Base-by-base conservation (phyloP, 1,284 basidiomycete genomes). In the Wolfiporia cocos region DNA sequence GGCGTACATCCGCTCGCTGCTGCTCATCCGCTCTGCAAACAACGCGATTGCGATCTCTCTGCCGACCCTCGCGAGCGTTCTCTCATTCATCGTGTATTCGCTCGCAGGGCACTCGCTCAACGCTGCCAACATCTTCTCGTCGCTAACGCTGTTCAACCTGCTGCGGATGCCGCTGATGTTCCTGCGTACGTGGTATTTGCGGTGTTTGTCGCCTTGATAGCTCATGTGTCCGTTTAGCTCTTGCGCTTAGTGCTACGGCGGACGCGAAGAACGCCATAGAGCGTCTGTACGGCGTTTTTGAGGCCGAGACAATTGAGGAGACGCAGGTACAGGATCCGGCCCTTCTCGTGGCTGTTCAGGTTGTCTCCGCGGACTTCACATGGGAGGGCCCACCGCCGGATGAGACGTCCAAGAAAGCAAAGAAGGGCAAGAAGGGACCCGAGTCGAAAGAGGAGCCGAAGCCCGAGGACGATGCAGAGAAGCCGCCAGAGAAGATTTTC, bases 71-170 rank as follows among this genome's bases (percentile, higher is more conserved):
- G 90, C 90, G 0, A 82, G 89, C 9, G 88, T 97, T 15, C 55
- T 96, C 22, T 78, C 91, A 0, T 95, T 97, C 56, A 72, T 94
- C 43, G 83, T 85, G 1, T 95, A 94, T 62, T 78, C 80, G 1
- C 64, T 77, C 10, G 73, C 79, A 0, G 80, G 84, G 1, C 83
- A 92, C 57, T 48, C 65, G 0, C 72, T 92, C 39, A 66, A 86
- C 37, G 72, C 88, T 0, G 80, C 78, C 0, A 68, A 76, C 34
- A 78, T 94, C 51, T 95, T 95, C 61, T 73, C 92, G 23, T 87
- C 87, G 12, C 68, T 96, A 34, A 81, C 86, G 0, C 69, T 94
- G 15, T 95, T 95, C 74, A 83, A 78, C 46, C 65, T 92, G 24
- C 67, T 90, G 6, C 73, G 85, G 15, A 50, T 87, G 43, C 86